Conservation (phyloP, 164 flowering plant genomes). For the Piper betle region DNA sequence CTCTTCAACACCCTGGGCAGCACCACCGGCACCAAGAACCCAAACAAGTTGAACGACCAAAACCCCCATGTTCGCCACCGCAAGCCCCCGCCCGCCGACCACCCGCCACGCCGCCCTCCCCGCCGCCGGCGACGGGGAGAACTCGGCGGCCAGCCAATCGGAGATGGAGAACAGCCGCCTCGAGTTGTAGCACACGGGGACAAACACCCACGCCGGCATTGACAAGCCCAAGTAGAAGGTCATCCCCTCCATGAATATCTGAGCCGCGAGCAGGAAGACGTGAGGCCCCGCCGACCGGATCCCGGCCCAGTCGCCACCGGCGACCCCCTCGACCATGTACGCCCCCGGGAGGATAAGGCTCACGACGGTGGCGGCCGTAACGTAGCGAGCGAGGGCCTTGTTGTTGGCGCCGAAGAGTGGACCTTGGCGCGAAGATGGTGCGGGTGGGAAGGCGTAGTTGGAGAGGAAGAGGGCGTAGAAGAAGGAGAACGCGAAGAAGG, state of each 20-base stretch:
- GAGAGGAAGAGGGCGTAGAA: conserved; percentile 21
- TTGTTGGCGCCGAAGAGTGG: conserved; percentile 25
- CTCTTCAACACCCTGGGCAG: conserved; percentile 53
- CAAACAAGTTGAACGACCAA: conserved; percentile 74
- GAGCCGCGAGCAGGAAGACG: conserved; percentile 51
- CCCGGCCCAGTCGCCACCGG: conserved; percentile 47
- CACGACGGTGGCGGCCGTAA: conserved; percentile 31
- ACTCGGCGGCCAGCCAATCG: conserved; percentile 55
- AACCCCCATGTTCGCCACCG: conserved; percentile 53
- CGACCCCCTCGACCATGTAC: conserved; percentile 53
- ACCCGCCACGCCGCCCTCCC: conserved; percentile 28
- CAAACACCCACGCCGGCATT: conserved; percentile 41
- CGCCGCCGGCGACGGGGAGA: conserved; percentile 20
- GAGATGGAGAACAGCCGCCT: conserved; percentile 41
- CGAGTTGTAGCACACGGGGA: conserved; percentile 58
- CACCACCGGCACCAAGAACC: conserved; percentile 66
- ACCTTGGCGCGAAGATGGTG: conserved; percentile 6
- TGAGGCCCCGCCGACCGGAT: conserved; percentile 62
- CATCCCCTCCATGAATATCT: conserved; percentile 58
- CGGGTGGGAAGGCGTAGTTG: conserved; percentile 16
- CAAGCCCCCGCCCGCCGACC: conserved; percentile 42
- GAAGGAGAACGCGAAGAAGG: conserved; percentile 23
- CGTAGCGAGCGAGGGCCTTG: conserved; percentile 28
- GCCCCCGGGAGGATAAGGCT: conserved; percentile 53
- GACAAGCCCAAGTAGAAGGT: conserved; percentile 35